Conservation (phyloP, 2,329 filamentous ascomycete species). For the Fusarium keratoplasticum region DNA sequence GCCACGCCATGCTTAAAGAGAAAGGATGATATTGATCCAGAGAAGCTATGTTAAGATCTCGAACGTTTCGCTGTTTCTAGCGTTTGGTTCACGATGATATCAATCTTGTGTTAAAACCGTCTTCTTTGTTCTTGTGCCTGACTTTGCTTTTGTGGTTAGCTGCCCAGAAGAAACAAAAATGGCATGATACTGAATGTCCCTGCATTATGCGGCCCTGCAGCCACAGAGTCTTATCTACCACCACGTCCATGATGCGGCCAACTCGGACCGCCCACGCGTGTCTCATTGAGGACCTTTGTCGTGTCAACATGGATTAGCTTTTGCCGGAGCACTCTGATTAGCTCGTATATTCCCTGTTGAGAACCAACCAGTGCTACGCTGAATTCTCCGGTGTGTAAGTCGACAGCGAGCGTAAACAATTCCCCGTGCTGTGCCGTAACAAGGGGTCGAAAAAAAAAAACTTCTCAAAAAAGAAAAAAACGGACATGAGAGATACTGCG, state of each 20-base stretch:
- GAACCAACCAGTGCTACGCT: neutral
- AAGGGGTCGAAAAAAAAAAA: neutral
- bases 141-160: neutral
- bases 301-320: neutral
- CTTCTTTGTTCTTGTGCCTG: neutral
- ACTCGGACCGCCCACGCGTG: neutral
- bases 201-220: neutral
- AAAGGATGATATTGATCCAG: neutral
- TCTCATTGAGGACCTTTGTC: neutral
- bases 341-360: neutral
- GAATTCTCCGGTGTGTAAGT: neutral
- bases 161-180: neutral
- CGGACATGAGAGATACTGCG: neutral
- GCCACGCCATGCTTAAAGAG: neutral
- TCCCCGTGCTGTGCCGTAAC: conserved; percentile 3
- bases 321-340: neutral
- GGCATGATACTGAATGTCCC: neutral
- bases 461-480: neutral
- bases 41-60: neutral
- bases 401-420: neutral
- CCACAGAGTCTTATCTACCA: neutral
- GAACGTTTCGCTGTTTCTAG: neutral
- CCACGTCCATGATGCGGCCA: neutral
- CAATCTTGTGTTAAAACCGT: neutral
- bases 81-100: neutral